Percentiles rank a stretch among this genome's conserved stretches.
These are phyloP conservation scores for Verbascum thapsus DNA, from an alignment of 257 asterid species.

Conservation along the genomic window DNA sequence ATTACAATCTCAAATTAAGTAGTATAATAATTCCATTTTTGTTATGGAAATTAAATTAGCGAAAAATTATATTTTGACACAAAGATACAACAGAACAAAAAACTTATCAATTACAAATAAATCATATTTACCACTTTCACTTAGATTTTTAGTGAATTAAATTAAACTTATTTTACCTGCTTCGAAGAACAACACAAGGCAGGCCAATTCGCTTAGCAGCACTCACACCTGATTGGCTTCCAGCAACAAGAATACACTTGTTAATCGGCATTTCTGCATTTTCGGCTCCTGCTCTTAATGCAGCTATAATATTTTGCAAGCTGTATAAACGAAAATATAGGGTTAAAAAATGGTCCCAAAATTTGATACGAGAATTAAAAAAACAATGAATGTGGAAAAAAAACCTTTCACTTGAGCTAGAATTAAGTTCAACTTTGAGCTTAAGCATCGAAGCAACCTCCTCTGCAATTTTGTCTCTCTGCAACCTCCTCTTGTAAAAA, in stretches of 20 bases:
- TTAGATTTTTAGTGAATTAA: neutral
- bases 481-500: too few relatives aligned
- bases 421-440: conserved; percentile 76
- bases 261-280: conserved; percentile 55
- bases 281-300: conserved; percentile 90
- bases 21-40: too few relatives aligned
- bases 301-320: conserved; percentile 63
- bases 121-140: neutral
- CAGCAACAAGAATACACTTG: conserved; percentile 77
- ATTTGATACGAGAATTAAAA: neutral
- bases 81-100: conserved; percentile 1
- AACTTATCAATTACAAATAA: neutral
- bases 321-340: conserved; percentile 38
- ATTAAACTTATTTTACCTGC: conserved; percentile 62
- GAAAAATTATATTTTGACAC: too few relatives aligned
- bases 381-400: conserved; percentile 16
- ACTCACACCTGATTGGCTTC: conserved; percentile 77
- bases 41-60: too few relatives aligned
- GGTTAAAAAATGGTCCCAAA: neutral
- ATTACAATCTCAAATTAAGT: too few relatives aligned
- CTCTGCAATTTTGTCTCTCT: conserved; percentile 82
- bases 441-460: conserved; percentile 91
- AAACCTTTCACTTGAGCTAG: conserved; percentile 78
- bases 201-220: conserved; percentile 85
- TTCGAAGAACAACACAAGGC: conserved; percentile 83